These are phyloP conservation scores for Juglanconis sp. DNA, from an alignment of 2,329 filamentous ascomycete species.

Conservation along the genomic window DNA sequence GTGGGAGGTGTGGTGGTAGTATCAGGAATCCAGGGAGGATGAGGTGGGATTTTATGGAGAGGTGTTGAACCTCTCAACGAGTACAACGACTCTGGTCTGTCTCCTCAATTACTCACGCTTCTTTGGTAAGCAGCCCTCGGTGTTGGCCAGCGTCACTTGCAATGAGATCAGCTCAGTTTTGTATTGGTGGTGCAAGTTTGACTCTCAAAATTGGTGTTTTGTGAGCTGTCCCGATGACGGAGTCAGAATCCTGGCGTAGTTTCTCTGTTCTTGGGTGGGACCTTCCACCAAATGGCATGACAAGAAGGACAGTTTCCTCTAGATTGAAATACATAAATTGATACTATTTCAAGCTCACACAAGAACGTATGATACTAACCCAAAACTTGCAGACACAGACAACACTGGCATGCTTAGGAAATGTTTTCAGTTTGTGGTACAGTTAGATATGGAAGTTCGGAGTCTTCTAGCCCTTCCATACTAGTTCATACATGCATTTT, in stretches of 20 bases:
- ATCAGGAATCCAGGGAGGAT: neutral
- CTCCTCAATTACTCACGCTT: neutral
- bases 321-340: no score
- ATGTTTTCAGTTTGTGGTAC: no score
- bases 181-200: neutral
- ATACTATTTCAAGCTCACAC: no score
- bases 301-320: neutral
- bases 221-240: slow-evolving; percentile 18
- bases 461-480: no score
- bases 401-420: neutral
- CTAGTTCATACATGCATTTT: neutral
- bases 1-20: neutral
- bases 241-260: neutral
- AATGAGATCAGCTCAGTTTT: neutral
- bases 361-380: no score
- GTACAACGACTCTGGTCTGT: neutral
- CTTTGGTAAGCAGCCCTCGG: neutral
- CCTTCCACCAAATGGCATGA: neutral
- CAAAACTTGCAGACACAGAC: neutral
- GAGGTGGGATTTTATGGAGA: neutral
- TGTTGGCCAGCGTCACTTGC: neutral
- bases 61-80: slow-evolving; percentile 12
- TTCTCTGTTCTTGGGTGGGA: neutral
- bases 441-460: no score
- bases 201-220: slow-evolving; percentile 11